Conservation (phyloP, 2,329 filamentous ascomycete species). For the Teratosphaeria pseudoeucalypti region DNA sequence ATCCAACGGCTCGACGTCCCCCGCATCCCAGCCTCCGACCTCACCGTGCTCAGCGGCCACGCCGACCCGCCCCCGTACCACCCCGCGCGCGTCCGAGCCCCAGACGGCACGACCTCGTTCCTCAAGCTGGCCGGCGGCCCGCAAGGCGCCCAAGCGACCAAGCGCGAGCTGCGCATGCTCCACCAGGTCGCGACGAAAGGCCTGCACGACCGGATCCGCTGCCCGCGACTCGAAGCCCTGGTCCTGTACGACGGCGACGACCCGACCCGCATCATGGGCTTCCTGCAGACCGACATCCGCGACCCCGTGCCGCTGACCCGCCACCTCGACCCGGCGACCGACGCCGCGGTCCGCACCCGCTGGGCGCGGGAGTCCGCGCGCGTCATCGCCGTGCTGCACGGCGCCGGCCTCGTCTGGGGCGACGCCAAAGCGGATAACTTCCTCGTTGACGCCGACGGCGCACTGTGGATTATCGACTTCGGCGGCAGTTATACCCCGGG, state of each 20-base stretch:
- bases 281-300: constrained; percentile 24
- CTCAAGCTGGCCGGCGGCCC: constrained; percentile 24
- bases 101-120: constrained; percentile 16
- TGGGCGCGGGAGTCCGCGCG: constrained; percentile 22
- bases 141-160: constrained; percentile 20
- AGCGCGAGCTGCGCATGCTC: constrained; percentile 25
- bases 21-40: constrained; percentile 13
- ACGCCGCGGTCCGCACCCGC: constrained; percentile 19
- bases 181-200: constrained; percentile 17
- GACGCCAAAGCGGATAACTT: constrained; percentile 33
- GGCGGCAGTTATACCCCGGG: constrained; percentile 29
- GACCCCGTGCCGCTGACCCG: constrained; percentile 22
- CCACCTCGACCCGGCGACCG: constrained; percentile 21
- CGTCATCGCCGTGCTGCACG: constrained; percentile 23
- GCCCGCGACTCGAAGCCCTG: constrained; percentile 21
- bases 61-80: constrained; percentile 19
- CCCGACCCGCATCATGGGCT: constrained; percentile 21
- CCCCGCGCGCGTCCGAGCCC: constrained; percentile 12
- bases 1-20: constrained; percentile 20
- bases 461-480: constrained; percentile 32
- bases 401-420: constrained; percentile 27
- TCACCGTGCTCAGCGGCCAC: constrained; percentile 16
- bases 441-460: constrained; percentile 26
- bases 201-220: constrained; percentile 19
- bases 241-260: constrained; percentile 14